Evolutionary conservation across 148 eudicot genomes (phyloP), one percentile per base, ranked within the genome.

Genomic region (Nyssa sinensis): DNA sequence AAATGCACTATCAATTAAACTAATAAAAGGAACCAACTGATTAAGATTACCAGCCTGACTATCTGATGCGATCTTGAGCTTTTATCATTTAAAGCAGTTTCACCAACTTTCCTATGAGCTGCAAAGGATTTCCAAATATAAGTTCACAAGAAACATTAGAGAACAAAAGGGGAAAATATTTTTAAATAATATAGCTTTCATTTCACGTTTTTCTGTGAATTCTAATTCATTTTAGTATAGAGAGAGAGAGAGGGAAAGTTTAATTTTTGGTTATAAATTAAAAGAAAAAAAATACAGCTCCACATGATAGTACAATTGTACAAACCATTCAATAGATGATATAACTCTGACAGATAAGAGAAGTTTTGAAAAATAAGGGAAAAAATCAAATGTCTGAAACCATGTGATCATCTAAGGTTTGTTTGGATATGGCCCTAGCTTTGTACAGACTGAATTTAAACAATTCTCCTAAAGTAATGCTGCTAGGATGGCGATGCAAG

Each of bases 51-150:
- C 95, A 93, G 92, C 84, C 83, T 86, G 67, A 96, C 79, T 72
- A 96, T 93, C 84, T 93, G 98, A 83, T 93, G 97, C 66, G 99
- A 96, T 81, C 98, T 88, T 75, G 98, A 96, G 80, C 99, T 96
- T 87, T 85, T 89, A 82, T 96, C 95, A 81, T 95, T 95, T 39
- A 95, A 78, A 75, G 99, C 75, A 73, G 99, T 95, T 80, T 93
- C 99, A 29, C 99, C 98, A 21, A 93, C 93, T 86, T 89, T 97
- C 74, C 98, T 86, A 74, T 93, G 91, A 77, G 98, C 99, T 95
- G 97, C 81, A 87, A 66, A 68, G 66, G 37, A n/a, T n/a, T n/a
- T n/a, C n/a, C 65, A 34, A 32, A 72, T 51, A 53, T 58, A 44
- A 65, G 72, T 10, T 23, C 27, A 34, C 34, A 74, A 24, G 24